Base-by-base conservation (phyloP, 2,329 filamentous ascomycete species). In the Allantophomopsis cytisporea region DNA sequence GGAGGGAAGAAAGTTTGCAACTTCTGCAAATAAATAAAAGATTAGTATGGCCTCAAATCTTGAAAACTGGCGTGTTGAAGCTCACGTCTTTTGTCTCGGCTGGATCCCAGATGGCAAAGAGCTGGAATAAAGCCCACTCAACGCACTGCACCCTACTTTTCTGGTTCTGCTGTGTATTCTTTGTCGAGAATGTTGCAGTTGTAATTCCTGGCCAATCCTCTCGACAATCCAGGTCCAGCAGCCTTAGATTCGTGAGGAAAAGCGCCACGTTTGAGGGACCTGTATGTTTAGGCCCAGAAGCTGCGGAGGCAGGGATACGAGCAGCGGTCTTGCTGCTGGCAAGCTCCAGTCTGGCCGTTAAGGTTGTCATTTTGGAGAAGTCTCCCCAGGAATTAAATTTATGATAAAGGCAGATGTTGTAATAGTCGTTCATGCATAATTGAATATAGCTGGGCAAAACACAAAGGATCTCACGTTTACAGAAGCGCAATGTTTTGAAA, bases 1-100 rank as follows among this genome's bases (percentile, higher is more conserved):
- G 91, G 85, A 13, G 91, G 91, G 54, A 93, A 96, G 65, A 89
- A 91, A 0, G 86, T 84, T 42, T 80, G 79, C 8, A 96, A 69
- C 69, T 91, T 95, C 82, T 89, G 52, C 5, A 39, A 15, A 35
- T n/a, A n/a, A n/a, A n/a, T n/a, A n/a, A 21, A 37, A 21, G 14
- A 10, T 36, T n/a, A 43, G 50, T 36, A 50, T 39, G 23, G 23
- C 7, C 7, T 28, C 23, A 36, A 32, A 37, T 12, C 11, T 17
- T 15, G 17, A n/a, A 34, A 11, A 36, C 23, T 28, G 18, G 23
- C 8, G 15, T 3, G 23, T 34, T 30, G 6, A 16, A 8, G 51
- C 64, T 32, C 67, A 86, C 84, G 63, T 80, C 80, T 45, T 73
- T 71, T 14, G 87, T 74, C 50, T 84, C 81, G 10, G 80, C 73